These are phyloP conservation scores for Aspergillus funiculosus DNA, from an alignment of 495 filamentous ascomycete species.

Conservation along the genomic window DNA sequence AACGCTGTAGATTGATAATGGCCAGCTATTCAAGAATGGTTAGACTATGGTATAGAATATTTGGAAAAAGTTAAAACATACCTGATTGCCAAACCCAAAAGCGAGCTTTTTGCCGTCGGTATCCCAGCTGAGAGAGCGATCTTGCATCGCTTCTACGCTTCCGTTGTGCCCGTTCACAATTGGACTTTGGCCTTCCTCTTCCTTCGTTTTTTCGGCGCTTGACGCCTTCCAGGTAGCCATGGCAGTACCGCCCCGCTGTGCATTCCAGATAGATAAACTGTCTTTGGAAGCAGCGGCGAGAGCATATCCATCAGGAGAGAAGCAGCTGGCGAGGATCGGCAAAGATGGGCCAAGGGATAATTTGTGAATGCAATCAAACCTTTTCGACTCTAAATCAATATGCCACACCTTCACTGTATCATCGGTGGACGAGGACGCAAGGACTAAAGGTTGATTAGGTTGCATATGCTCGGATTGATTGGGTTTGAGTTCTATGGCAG, in stretches of 20 bases:
- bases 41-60: not conserved
- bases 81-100: conserved; percentile 63
- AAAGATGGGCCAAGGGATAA: conserved; percentile 41
- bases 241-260: conserved; percentile 59
- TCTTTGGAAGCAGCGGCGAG: conserved; percentile 63
- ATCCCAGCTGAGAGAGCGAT: conserved; percentile 68
- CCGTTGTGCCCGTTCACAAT: conserved; percentile 40
- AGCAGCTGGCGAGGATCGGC: conserved; percentile 57
- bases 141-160: conserved; percentile 22
- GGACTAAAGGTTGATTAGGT: conserved; percentile 26
- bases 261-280: conserved; percentile 65
- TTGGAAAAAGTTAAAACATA: conserved; percentile 33
- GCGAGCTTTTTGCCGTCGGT: conserved; percentile 67
- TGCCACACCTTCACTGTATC: conserved; percentile 67
- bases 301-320: conserved; percentile 67
- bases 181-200: conserved; percentile 25
- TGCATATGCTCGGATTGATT: conserved; percentile 24
- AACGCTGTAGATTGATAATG: conserved; percentile 42
- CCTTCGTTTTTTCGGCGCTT: conserved; percentile 26
- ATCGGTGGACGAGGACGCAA: conserved; percentile 50
- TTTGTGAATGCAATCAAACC: conserved; percentile 50
- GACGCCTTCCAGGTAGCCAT: conserved; percentile 56
- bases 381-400: conserved; percentile 52
- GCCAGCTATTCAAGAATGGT: conserved; percentile 31
- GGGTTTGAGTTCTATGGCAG: conserved; percentile 40